A percentile compares a stretch with the other conserved stretches of the same genome.
These are phyloP conservation scores for Leonotis leonurus DNA, from an alignment of 257 asterid genomes.

Conservation along the genomic window DNA sequence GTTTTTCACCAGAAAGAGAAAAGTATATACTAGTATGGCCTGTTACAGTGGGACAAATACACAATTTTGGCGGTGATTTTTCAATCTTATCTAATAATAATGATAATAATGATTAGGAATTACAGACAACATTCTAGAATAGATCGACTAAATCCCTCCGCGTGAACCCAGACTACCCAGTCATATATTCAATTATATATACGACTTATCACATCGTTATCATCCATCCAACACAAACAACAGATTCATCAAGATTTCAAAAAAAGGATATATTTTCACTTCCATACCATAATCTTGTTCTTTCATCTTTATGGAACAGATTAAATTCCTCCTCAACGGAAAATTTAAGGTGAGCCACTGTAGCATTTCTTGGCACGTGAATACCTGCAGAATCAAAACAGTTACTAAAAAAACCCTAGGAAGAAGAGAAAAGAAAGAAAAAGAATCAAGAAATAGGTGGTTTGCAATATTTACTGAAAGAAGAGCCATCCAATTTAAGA, in stretches of 20 bases:
- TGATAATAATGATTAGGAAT: not conserved
- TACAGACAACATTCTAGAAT: not conserved
- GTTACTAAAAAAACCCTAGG: not conserved
- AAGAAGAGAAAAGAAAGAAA: not conserved
- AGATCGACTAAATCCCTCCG: not conserved
- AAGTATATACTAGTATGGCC: not conserved
- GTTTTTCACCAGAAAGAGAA: not conserved
- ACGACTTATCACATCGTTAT: not conserved
- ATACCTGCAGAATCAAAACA: conserved; percentile 27
- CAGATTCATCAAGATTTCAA: not conserved
- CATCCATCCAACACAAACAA: not conserved
- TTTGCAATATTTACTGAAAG: conserved; percentile 29
- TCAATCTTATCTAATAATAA: not conserved
- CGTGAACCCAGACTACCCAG: too few relatives aligned
- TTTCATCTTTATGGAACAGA: conserved; percentile 23
- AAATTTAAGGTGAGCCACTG: conserved; percentile 35
- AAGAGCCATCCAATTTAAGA: conserved; percentile 57
- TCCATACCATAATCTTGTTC: conserved; percentile 37
- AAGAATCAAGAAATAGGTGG: not conserved
- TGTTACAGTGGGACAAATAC: not conserved
- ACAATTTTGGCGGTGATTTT: not conserved
- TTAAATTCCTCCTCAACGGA: conserved; percentile 46
- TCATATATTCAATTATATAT: not conserved
- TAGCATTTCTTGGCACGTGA: conserved; percentile 46
- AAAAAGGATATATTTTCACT: not conserved